Evolutionary conservation across 805 yeast species (phyloP), one percentile per base, ranked within the genome.

Genomic region (Kodamaea neixiangensis): DNA sequence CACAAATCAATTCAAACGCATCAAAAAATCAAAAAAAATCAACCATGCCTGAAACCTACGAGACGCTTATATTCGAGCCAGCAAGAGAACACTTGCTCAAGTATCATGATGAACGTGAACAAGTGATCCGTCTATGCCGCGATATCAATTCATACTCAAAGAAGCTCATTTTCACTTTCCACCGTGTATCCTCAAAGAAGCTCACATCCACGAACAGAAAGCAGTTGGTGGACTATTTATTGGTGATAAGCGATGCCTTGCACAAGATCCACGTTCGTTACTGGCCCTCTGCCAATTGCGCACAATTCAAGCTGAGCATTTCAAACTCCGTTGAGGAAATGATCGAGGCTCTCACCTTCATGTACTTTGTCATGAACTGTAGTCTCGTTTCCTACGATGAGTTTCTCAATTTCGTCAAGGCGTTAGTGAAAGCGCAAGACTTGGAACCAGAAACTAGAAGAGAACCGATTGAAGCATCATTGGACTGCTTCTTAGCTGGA

Each of bases 131-230:
- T 47, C 54, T 61, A 2, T 64, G 71, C 35, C 57, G 77, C 38
- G 77, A 73, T 45, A 61, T 73, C 48, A 73, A 73, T n/a, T 59
- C 68, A 5, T 57, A 58, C 44, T 70, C 77, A 49, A 73, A 73
- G 51, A 73, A 72, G 54, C 51, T 71, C 33, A 65, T 65, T 21
- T 65, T 65, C 47, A 46, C 63, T 4, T 47, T 54, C 22, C 69
- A 65, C 44, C 53, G 69, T 35, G 48, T 61, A 18, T 46, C 38
- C 10, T 5, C 21, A 7, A 38, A 21, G 41, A 29, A 38, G 18
- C 17, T 44, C 15, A 22, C 48, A 2, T n/a, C 39, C n/a, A 21
- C 31, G 3, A 43, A 48, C 37, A 29, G 17, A 10, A 51, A 48
- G n/a, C 61, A 61, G 31, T 37, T 62, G 20, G 21, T 43, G 13